Percentiles rank a stretch among this genome's conserved stretches.
Evolutionary conservation across 768 basidiomycete species (phyloP).

Genomic region (Royoungia palumana): DNA sequence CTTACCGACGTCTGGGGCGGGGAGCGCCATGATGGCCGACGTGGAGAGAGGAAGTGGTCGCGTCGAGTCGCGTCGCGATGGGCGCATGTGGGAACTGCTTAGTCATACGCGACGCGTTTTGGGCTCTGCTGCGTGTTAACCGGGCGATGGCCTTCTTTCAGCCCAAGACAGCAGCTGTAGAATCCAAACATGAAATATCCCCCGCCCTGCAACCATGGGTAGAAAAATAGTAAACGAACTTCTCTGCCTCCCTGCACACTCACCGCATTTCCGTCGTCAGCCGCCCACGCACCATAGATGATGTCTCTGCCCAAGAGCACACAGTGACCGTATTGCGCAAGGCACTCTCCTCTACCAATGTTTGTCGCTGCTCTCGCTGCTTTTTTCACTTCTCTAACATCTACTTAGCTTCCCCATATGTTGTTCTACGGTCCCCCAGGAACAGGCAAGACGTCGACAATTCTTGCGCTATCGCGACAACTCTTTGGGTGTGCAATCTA

Average conservation of each 20-base stretch:
- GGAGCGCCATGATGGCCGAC: slow-evolving; percentile 20
- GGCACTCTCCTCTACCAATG: slow-evolving; percentile 90
- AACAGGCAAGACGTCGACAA: slow-evolving; percentile 98
- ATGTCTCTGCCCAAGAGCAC: slow-evolving; percentile 96
- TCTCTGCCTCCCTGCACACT: neutral
- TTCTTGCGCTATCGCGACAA: slow-evolving; percentile 89
- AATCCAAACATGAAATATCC: slow-evolving; percentile 43
- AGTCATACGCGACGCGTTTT: slow-evolving; percentile 38
- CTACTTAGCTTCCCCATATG: slow-evolving; percentile 92
- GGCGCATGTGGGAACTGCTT: slow-evolving; percentile 31
- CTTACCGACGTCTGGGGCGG: slow-evolving; percentile 17
- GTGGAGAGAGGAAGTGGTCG: slow-evolving; percentile 17
- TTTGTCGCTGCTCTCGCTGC: slow-evolving; percentile 28
- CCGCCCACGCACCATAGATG: slow-evolving; percentile 96
- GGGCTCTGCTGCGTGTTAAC: no score
- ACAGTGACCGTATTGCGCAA: slow-evolving; percentile 90
- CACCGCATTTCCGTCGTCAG: slow-evolving; percentile 39
- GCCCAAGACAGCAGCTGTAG: slow-evolving; percentile 36
- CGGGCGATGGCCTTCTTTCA: slow-evolving; percentile 68
- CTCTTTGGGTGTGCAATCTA: slow-evolving; percentile 76
- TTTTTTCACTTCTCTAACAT: slow-evolving; percentile 10
- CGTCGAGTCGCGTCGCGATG: slow-evolving; percentile 19
- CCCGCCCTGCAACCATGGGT: slow-evolving; percentile 89
- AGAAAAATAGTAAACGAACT: slow-evolving; percentile 85
- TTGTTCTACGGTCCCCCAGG: slow-evolving; percentile 99